phyloP scores from a whole-genome alignment of 495 filamentous ascomycete genomes.

The Penicillium antarcticum region DNA sequence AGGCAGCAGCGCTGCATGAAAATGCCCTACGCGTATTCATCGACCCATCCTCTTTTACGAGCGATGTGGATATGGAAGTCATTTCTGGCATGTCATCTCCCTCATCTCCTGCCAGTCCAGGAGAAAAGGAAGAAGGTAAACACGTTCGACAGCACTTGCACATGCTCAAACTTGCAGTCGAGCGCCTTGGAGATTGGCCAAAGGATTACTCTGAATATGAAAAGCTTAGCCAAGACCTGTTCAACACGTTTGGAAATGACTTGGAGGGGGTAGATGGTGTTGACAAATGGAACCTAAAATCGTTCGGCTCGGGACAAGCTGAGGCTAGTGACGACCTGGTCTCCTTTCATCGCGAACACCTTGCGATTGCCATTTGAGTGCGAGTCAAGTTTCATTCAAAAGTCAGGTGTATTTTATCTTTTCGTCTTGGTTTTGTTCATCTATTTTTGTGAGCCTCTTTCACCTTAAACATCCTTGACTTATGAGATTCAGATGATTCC shows the following conservation, averaged over 20 bases:
- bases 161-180: constrained; percentile 26
- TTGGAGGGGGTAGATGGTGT: constrained; percentile 24
- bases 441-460: too few relatives aligned
- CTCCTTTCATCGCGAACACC: not conserved
- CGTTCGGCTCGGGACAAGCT: constrained; percentile 20
- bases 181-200: constrained; percentile 28
- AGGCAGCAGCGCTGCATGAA: constrained; percentile 26
- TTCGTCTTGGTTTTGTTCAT: too few relatives aligned
- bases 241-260: constrained; percentile 17
- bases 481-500: too few relatives aligned
- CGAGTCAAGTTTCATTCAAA: too few relatives aligned
- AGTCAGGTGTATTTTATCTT: too few relatives aligned
- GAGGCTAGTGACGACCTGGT: constrained; percentile 26
- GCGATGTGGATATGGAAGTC: constrained; percentile 20
- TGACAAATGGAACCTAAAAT: constrained; percentile 25
- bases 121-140: constrained; percentile 18
- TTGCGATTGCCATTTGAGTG: too few relatives aligned
- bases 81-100: constrained; percentile 14
- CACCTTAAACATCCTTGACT: too few relatives aligned
- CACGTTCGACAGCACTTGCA: constrained; percentile 27
- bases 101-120: constrained; percentile 10
- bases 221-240: not conserved
- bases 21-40: constrained; percentile 24
- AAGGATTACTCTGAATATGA: constrained; percentile 29
- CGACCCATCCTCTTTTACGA: constrained; percentile 7